Conservation (phyloP, 2,329 filamentous ascomycete species). For the Mycosphaerella arachidis region DNA sequence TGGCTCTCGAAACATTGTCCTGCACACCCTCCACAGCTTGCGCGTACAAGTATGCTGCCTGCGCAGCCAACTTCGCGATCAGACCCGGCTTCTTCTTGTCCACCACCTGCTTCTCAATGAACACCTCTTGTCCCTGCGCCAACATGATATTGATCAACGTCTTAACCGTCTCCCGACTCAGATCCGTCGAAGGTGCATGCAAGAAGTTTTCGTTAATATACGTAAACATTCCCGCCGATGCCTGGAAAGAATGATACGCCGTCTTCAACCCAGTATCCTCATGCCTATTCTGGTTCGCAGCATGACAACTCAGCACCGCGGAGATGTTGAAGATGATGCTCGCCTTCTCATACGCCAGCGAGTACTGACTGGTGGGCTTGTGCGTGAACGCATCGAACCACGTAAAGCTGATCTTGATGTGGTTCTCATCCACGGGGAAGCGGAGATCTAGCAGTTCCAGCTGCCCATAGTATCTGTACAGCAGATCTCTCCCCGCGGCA, state of each 20-base stretch:
- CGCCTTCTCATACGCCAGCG: conserved; percentile 93
- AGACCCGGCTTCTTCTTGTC: conserved; percentile 91
- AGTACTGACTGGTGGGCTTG: conserved; percentile 95
- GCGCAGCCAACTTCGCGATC: conserved; percentile 86
- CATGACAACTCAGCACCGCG: conserved; percentile 92
- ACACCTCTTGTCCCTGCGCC: conserved; percentile 94
- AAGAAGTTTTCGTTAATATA: conserved; percentile 99
- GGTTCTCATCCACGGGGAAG: conserved; percentile 96
- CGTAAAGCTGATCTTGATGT: conserved; percentile 98
- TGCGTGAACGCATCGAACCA: conserved; percentile 99
- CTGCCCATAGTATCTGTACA: conserved; percentile 97
- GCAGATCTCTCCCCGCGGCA: conserved; percentile 82
- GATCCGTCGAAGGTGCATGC: conserved; percentile 91
- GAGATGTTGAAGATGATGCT: conserved; percentile 99
- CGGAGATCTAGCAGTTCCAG: conserved; percentile 88
- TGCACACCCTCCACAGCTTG: conserved; percentile 87
- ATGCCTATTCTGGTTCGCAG: conserved; percentile 82
- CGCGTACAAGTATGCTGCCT: conserved; percentile 80
- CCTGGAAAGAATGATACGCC: conserved; percentile 96
- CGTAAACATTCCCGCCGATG: conserved; percentile 97
- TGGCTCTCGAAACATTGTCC: conserved; percentile 82
- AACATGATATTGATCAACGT: conserved; percentile 88
- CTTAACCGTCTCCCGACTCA: conserved; percentile 94
- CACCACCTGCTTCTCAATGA: conserved; percentile 89
- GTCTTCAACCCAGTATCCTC: conserved; percentile 93